Evolutionary conservation across 2,329 filamentous ascomycete species (phyloP), one percentile per base, ranked within the genome.

Genomic region (Bipolaris cookei): DNA sequence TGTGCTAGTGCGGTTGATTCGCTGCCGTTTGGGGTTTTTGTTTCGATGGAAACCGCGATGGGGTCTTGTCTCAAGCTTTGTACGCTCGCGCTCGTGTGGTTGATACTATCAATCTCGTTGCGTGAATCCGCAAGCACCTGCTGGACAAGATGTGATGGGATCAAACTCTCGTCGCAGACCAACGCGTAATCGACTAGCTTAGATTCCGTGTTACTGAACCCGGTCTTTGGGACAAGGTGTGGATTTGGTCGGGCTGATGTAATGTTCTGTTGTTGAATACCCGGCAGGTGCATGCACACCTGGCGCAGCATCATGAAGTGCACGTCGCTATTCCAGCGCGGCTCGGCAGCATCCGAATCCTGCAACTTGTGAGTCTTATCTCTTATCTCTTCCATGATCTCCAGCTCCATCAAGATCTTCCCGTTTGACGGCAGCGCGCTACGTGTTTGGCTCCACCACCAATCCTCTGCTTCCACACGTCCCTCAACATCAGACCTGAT

Each of bases 151-250:
- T 23, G 16, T 8, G 45, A n/a, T 13, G 45, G 45, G 32, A 48
- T 48, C 3, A 48, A 18, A 23, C 8, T 48, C 30, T 48, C 23
- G 13, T 48, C 45, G 30, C 41, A 43, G 43, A 58, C 16, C 13
- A 58, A 37, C 14, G 43, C 48, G 44, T 41, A 54, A 28, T 58
- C 49, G 18, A 50, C 44, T 14, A 58, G 54, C 47, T 58, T 58
- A 38, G 49, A 58, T 43, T 58, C 54, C 13, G 48, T 44, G 20
- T 58, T 20, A 21, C 25, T 54, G 28, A 41, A 14, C 32, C 54
- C 32, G 14, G 45, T 44, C 45, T 58, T 53, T n/a, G 54, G 54
- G 25, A 57, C 43, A 47, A 57, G 54, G 35, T 47, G 43, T 35
- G 49, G 16, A 38, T 58, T 38, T 30, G 39, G 43, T 45, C 49